Conservation (phyloP, 257 asterid species). For the Solanum ossicruentum region DNA sequence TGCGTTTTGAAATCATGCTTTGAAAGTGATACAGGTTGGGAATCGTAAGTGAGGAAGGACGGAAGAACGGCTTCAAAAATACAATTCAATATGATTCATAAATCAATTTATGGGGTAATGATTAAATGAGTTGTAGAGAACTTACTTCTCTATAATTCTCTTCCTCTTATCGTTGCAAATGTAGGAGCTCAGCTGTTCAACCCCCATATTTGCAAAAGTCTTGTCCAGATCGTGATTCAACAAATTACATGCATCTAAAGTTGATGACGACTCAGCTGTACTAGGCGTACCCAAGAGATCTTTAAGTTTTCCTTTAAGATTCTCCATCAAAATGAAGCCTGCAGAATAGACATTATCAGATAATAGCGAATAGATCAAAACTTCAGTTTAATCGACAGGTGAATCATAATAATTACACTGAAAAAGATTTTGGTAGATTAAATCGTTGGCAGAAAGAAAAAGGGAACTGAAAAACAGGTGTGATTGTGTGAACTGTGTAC, state of each 20-base stretch:
- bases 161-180: conserved; percentile 31
- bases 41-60: too few species aligned
- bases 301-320: conserved; percentile 30
- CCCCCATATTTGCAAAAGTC: conserved; percentile 21
- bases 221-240: conserved; percentile 16
- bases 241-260: conserved; percentile 17
- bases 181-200: conserved; percentile 34
- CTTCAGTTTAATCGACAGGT: neutral
- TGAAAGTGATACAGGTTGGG: too few species aligned
- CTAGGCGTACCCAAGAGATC: conserved; percentile 13
- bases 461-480: neutral
- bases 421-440: neutral
- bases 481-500: neutral
- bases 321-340: conserved; percentile 40
- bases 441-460: neutral
- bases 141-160: conserved; percentile 40
- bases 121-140: neutral
- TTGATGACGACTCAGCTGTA: neutral
- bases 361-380: neutral
- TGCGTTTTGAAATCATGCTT: too few species aligned
- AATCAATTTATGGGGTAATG: neutral
- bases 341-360: neutral
- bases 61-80: too few species aligned
- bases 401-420: neutral
- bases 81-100: neutral